These are phyloP conservation scores for Candida berthetii DNA, from an alignment of 805 yeast species.

Conservation along the genomic window DNA sequence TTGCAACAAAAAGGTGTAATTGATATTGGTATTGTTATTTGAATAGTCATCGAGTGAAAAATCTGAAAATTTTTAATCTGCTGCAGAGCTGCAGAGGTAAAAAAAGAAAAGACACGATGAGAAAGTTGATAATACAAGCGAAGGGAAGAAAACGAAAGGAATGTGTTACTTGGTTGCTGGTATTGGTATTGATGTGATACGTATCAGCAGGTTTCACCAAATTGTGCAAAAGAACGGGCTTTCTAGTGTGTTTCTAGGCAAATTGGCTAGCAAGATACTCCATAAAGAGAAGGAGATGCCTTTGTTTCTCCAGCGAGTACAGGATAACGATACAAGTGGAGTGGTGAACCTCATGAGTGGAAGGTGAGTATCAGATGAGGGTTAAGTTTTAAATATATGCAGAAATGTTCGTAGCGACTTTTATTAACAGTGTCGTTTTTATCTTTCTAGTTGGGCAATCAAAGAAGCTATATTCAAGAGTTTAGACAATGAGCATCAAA, in stretches of 20 bases:
- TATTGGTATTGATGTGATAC: slow-evolving; percentile 53
- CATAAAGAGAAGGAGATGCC: slow-evolving; percentile 39
- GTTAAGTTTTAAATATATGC: no score
- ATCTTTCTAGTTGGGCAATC: slow-evolving; percentile 58
- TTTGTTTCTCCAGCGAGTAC: slow-evolving; percentile 17
- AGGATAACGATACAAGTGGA: slow-evolving; percentile 14
- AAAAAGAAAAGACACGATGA: neutral
- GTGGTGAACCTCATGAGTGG: slow-evolving; percentile 40
- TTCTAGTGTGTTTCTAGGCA: slow-evolving; percentile 19
- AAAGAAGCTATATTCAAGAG: slow-evolving; percentile 73
- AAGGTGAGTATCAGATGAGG: no score
- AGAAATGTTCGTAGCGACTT: no score
- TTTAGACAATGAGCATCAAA: slow-evolving; percentile 42
- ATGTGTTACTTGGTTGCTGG: slow-evolving; percentile 19
- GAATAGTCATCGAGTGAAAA: neutral
- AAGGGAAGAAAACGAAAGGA: no score
- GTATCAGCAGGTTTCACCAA: slow-evolving; percentile 36
- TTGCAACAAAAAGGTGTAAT: neutral
- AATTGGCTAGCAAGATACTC: slow-evolving; percentile 42
- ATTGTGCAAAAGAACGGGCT: slow-evolving; percentile 31
- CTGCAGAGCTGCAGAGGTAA: slow-evolving; percentile 19
- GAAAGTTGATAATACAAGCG: neutral
- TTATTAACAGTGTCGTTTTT: neutral
- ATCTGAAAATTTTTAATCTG: slow-evolving; percentile 18
- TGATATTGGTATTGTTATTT: no score